phyloP scores from a whole-genome alignment of 208 protist species.

The Porcisia deanei region DNA sequence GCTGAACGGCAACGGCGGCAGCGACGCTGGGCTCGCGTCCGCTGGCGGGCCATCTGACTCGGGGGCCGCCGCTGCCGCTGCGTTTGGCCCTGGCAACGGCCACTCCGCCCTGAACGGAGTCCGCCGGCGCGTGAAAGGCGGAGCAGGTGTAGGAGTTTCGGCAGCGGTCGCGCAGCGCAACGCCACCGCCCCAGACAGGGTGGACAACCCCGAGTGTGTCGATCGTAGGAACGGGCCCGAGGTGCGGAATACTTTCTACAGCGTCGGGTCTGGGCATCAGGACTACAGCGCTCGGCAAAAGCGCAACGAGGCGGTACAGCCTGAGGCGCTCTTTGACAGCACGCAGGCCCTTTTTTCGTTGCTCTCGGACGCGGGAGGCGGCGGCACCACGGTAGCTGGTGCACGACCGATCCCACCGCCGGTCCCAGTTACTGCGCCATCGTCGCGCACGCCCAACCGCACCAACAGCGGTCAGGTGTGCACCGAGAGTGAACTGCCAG shows the following conservation, averaged over 20 bases:
- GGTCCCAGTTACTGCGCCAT: background rate
- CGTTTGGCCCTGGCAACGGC: background rate
- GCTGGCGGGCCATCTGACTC: background rate
- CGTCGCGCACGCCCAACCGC: conserved; percentile 9
- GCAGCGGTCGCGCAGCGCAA: conserved; percentile 1
- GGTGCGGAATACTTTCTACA: background rate
- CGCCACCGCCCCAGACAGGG: background rate
- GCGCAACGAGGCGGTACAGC: background rate
- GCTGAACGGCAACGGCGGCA: background rate
- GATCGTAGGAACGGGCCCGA: background rate
- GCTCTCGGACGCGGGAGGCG: background rate
- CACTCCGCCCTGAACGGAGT: background rate
- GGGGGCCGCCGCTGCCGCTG: background rate
- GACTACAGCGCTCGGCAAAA: background rate
- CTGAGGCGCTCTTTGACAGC: conserved; percentile 15
- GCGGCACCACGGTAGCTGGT: background rate
- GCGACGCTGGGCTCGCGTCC: background rate
- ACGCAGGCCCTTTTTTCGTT: conserved; percentile 26
- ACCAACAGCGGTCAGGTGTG: background rate
- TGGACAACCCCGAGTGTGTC: background rate
- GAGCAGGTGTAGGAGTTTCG: background rate
- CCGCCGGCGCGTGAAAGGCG: background rate
- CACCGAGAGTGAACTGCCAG: conserved; percentile 12
- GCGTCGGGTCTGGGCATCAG: background rate
- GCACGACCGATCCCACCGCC: conserved; percentile 4